phyloP scores from a whole-genome alignment of 1,139 yeast species.

The Lodderomyces orthopsilosis region DNA sequence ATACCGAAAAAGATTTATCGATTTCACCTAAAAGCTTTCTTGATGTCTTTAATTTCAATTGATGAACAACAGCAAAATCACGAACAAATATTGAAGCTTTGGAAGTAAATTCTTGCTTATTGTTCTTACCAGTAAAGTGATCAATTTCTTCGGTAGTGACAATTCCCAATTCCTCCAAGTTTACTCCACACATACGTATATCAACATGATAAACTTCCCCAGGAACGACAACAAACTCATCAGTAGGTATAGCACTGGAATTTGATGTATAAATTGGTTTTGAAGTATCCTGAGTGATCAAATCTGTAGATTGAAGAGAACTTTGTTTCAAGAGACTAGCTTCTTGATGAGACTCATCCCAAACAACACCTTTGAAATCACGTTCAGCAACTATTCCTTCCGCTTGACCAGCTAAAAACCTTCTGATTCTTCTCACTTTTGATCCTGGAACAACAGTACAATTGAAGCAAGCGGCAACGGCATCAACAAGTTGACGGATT shows the following conservation, averaged over 20 bases:
- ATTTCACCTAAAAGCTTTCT: conserved; percentile 68
- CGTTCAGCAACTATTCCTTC: conserved; percentile 88
- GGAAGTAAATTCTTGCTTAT: conserved; percentile 49
- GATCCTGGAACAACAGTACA: conserved; percentile 91
- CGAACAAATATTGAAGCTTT: conserved; percentile 77
- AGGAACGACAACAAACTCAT: conserved; percentile 65
- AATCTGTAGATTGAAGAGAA: conserved; percentile 21
- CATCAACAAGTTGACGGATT: conserved; percentile 75
- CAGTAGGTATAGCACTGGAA: conserved; percentile 62
- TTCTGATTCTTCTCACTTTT: conserved; percentile 82
- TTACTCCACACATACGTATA: conserved; percentile 71
- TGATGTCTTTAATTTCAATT: conserved; percentile 70
- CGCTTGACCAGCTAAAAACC: conserved; percentile 94
- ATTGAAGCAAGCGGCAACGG: conserved; percentile 74
- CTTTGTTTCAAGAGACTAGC: conserved; percentile 49
- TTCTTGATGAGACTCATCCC: conserved; percentile 87
- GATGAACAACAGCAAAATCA: conserved; percentile 79
- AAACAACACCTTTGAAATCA: conserved; percentile 88
- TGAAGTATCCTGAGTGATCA: conserved; percentile 30
- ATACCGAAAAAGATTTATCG: conserved; percentile 77
- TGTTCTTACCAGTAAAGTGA: conserved; percentile 60
- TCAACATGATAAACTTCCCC: conserved; percentile 91
- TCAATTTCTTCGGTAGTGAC: conserved; percentile 66
- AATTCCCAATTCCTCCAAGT: conserved; percentile 54
- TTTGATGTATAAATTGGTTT: conserved; percentile 22